Evolutionary conservation across 768 basidiomycete genomes (phyloP).

Genomic region (Chlorophyllum brunneum): DNA sequence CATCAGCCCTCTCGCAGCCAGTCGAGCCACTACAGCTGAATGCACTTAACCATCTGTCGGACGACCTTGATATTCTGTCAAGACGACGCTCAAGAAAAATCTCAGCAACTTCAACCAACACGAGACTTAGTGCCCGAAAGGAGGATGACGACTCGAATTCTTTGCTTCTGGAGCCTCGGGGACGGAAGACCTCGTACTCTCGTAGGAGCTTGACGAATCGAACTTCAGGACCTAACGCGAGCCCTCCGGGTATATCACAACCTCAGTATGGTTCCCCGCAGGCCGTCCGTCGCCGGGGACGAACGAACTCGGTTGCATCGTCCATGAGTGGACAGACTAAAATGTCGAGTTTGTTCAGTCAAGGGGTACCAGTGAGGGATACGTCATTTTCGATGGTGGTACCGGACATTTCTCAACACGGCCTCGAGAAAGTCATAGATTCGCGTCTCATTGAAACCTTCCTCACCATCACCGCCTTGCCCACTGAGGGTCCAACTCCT

Average conservation of each 20-base stretch:
- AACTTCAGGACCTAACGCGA: background rate
- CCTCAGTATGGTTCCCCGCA: constrained; percentile 11
- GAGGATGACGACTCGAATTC: constrained; percentile 22
- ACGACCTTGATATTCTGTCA: constrained; percentile 64
- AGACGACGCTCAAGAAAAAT: constrained; percentile 57
- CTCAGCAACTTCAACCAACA: constrained; percentile 54
- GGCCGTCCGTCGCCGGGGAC: constrained; percentile 18
- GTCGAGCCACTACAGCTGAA: constrained; percentile 59
- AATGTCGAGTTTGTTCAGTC: constrained; percentile 10
- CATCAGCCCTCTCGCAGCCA: constrained; percentile 70
- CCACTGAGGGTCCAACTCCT: constrained; percentile 9
- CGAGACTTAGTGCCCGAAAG: constrained; percentile 39
- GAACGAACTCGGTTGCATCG: constrained; percentile 54
- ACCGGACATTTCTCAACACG: constrained; percentile 62
- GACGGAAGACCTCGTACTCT: constrained; percentile 42
- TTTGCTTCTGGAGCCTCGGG: constrained; percentile 16
- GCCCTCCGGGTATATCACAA: background rate
- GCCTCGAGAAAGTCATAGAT: constrained; percentile 64
- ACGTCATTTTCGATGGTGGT: constrained; percentile 27
- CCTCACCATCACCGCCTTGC: constrained; percentile 46
- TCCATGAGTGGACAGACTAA: constrained; percentile 25
- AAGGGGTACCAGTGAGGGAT: constrained; percentile 11
- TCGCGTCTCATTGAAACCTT: constrained; percentile 80
- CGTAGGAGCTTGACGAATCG: constrained; percentile 33
- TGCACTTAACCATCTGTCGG: constrained; percentile 45